phyloP scores from a whole-genome alignment of 495 filamentous ascomycete genomes.

The Elasticomyces elasticus region DNA sequence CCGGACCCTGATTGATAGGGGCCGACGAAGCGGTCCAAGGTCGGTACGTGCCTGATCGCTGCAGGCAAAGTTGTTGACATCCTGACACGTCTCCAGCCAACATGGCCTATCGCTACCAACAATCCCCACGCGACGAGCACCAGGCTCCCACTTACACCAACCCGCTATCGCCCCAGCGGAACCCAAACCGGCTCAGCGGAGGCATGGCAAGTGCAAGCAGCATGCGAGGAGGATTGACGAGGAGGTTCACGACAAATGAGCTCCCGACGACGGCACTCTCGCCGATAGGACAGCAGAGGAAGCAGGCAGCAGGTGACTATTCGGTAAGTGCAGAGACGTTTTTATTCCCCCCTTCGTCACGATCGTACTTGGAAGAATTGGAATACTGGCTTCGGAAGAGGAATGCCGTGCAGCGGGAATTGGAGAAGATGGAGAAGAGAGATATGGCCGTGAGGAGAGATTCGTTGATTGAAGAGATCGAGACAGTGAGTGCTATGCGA shows the following conservation, averaged over 20 bases:
- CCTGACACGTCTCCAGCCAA: neutral
- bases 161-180: slow-evolving; percentile 29
- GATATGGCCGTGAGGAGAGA: neutral
- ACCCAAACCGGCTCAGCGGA: slow-evolving; percentile 18
- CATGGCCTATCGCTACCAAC: slow-evolving; percentile 17
- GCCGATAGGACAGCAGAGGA: slow-evolving; percentile 53
- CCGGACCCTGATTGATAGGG: too few relatives aligned
- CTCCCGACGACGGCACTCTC: slow-evolving; percentile 57
- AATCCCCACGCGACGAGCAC: slow-evolving; percentile 43
- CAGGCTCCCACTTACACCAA: slow-evolving; percentile 46
- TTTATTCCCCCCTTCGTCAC: too few relatives aligned
- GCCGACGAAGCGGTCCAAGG: too few relatives aligned
- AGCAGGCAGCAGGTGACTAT: slow-evolving; percentile 40
- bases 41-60: neutral
- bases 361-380: neutral
- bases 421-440: neutral
- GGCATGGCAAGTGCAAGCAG: slow-evolving; percentile 36
- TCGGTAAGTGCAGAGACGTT: slow-evolving; percentile 10
- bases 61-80: neutral
- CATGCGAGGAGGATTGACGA: slow-evolving; percentile 62
- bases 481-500: neutral
- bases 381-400: neutral
- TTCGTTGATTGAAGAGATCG: neutral
- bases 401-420: neutral
- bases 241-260: slow-evolving; percentile 88